These are phyloP conservation scores for Paraleonurus japonicus DNA, from an alignment of 257 asterid genomes.

Conservation along the genomic window DNA sequence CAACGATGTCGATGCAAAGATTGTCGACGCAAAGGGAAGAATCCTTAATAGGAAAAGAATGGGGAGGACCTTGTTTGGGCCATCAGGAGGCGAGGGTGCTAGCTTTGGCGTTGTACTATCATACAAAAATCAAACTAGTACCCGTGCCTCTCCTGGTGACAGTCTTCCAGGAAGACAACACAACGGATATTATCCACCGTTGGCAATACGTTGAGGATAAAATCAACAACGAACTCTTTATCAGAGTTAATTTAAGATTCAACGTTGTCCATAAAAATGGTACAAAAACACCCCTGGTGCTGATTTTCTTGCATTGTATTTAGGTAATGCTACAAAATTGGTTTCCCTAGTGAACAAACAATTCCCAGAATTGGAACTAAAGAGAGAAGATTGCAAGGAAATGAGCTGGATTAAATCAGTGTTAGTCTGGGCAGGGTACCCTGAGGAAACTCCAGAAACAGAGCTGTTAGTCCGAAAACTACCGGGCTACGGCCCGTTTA, in stretches of 20 bases:
- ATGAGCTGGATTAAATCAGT: background rate
- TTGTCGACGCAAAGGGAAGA: slow-evolving; percentile 31
- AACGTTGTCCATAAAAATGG: too few relatives aligned
- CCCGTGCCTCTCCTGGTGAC: slow-evolving; percentile 26
- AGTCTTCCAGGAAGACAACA: slow-evolving; percentile 16
- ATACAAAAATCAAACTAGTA: slow-evolving; percentile 29
- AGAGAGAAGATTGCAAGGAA: background rate
- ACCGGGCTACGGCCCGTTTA: background rate
- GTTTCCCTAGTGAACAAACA: background rate
- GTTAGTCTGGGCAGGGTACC: background rate
- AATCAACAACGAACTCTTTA: slow-evolving; percentile 14
- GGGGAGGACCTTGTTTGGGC: slow-evolving; percentile 46
- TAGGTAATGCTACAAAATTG: background rate
- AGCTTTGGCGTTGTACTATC: slow-evolving; percentile 32
- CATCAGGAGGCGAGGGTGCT: slow-evolving; percentile 38
- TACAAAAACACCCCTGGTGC: too few relatives aligned
- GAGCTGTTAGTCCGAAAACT: background rate
- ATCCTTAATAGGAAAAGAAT: slow-evolving; percentile 23
- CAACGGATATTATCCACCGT: slow-evolving; percentile 12
- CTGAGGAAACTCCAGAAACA: background rate
- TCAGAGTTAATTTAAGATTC: background rate
- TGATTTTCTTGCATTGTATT: background rate
- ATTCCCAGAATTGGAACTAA: background rate
- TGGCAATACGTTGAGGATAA: slow-evolving; percentile 28
- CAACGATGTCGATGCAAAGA: slow-evolving; percentile 30